Evolutionary conservation across 164 flowering plant species (phyloP).

Genomic region (Magnolia sinica): DNA sequence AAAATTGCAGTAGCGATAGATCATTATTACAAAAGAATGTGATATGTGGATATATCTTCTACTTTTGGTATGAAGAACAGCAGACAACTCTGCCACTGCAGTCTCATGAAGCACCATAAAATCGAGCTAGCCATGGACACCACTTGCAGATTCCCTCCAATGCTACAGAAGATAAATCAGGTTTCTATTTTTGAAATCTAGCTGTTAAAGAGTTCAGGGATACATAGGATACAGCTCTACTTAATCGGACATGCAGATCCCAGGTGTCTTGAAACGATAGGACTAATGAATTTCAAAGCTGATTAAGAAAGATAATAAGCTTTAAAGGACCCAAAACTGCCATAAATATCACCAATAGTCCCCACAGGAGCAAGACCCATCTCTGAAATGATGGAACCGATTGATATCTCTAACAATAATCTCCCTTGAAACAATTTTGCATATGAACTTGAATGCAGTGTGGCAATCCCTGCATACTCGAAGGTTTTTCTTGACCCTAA

Average conservation of each 20-base stretch:
- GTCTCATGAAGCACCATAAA: too few relatives aligned
- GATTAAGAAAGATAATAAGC: background rate
- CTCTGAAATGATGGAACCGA: conserved; percentile 23
- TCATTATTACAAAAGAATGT: too few relatives aligned
- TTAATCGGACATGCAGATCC: background rate
- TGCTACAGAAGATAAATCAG: background rate
- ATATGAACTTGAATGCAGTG: conserved; percentile 18
- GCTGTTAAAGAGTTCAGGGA: background rate
- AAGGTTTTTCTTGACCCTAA: conserved; percentile 22
- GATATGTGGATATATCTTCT: too few relatives aligned
- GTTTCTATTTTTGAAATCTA: background rate
- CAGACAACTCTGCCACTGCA: too few relatives aligned
- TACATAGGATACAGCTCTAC: background rate
- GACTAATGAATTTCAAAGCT: background rate
- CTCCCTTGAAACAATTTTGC: conserved; percentile 23
- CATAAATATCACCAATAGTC: conserved; percentile 16
- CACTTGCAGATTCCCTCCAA: too few relatives aligned
- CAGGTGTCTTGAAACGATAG: background rate
- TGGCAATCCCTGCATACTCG: conserved; percentile 22
- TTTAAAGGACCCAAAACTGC: background rate
- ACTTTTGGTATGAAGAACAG: too few relatives aligned
- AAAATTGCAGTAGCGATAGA: too few relatives aligned
- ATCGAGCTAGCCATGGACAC: too few relatives aligned
- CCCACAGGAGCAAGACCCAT: conserved; percentile 20
- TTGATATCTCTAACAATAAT: conserved; percentile 23